Evolutionary conservation across 257 asterid species (phyloP).

Genomic region (Echium plantagineum): DNA sequence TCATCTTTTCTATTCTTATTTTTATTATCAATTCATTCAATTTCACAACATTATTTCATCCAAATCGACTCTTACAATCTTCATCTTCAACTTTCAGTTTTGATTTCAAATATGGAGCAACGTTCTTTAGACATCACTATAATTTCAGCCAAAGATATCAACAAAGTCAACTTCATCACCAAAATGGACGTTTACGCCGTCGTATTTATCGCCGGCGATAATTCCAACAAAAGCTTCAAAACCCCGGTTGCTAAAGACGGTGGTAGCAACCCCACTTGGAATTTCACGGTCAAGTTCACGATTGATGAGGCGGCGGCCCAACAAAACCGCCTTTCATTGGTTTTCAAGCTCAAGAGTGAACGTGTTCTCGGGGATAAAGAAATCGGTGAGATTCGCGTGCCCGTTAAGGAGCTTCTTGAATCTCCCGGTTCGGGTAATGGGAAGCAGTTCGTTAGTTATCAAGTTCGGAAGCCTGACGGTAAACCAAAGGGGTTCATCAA

Average conservation of each 20-base stretch:
- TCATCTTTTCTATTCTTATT: too few relatives aligned
- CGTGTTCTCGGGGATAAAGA: too few relatives aligned
- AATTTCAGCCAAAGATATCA: constrained; percentile 47
- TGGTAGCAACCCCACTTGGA: constrained; percentile 52
- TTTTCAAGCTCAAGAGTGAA: too few relatives aligned
- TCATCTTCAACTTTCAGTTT: too few relatives aligned
- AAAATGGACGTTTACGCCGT: constrained; percentile 59
- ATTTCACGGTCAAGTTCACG: constrained; percentile 49
- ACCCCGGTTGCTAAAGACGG: constrained; percentile 48
- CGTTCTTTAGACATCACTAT: constrained; percentile 41
- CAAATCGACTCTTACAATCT: too few relatives aligned
- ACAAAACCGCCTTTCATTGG: too few relatives aligned
- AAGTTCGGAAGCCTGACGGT: constrained; percentile 65
- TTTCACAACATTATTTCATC: too few relatives aligned
- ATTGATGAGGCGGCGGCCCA: too few relatives aligned
- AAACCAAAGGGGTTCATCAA: constrained; percentile 63
- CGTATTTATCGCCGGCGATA: constrained; percentile 49
- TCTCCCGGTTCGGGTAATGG: constrained; percentile 23
- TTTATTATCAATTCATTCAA: too few relatives aligned
- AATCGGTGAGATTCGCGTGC: constrained; percentile 59
- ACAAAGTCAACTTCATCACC: constrained; percentile 41
- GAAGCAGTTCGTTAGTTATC: constrained; percentile 50
- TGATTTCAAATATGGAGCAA: constrained; percentile 25
- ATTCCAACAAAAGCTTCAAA: constrained; percentile 26
- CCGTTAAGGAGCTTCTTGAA: constrained; percentile 52